Conservation (phyloP, 2,329 filamentous ascomycete genomes). For the Penicillium brasilianum region DNA sequence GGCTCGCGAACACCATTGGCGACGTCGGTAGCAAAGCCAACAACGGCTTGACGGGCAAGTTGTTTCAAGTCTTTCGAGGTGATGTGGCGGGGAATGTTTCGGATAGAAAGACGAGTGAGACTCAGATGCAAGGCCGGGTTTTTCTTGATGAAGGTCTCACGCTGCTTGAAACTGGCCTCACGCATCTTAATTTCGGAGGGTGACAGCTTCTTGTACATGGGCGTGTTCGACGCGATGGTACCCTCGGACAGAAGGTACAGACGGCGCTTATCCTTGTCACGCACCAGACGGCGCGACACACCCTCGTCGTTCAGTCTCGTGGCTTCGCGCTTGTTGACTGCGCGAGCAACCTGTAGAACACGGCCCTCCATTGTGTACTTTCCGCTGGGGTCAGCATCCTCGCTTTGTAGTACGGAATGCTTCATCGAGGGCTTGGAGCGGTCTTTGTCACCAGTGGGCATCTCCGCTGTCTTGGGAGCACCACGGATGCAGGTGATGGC, state of each 20-base stretch:
- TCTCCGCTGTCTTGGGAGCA: conserved; percentile 65
- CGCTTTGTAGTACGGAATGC: conserved; percentile 86
- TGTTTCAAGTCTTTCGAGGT: conserved; percentile 88
- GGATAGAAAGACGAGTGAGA: conserved; percentile 85
- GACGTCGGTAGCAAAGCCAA: conserved; percentile 90
- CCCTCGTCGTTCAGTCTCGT: conserved; percentile 74
- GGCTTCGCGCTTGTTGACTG: conserved; percentile 83
- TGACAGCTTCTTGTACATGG: conserved; percentile 76
- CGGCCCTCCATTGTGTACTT: conserved; percentile 90
- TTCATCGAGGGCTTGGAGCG: conserved; percentile 59
- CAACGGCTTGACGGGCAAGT: conserved; percentile 87
- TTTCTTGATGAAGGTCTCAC: conserved; percentile 85
- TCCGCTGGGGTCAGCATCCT: conserved; percentile 78
- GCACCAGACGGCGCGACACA: conserved; percentile 64
- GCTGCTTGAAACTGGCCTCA: conserved; percentile 82
- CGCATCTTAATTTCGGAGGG: conserved; percentile 84
- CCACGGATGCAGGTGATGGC: conserved; percentile 75
- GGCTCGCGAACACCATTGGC: conserved; percentile 75
- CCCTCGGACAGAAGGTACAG: conserved; percentile 89
- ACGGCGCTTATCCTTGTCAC: conserved; percentile 85
- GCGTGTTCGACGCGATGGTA: conserved; percentile 75
- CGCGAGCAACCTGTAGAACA: conserved; percentile 80
- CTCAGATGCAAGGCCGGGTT: conserved; percentile 90
- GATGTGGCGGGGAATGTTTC: conserved; percentile 85
- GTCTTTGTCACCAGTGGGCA: conserved; percentile 49